A percentile compares a stretch with the other conserved stretches of the same genome.
phyloP scores from a whole-genome alignment of 768 basidiomycete genomes.

The Phanerochaete carnosa region DNA sequence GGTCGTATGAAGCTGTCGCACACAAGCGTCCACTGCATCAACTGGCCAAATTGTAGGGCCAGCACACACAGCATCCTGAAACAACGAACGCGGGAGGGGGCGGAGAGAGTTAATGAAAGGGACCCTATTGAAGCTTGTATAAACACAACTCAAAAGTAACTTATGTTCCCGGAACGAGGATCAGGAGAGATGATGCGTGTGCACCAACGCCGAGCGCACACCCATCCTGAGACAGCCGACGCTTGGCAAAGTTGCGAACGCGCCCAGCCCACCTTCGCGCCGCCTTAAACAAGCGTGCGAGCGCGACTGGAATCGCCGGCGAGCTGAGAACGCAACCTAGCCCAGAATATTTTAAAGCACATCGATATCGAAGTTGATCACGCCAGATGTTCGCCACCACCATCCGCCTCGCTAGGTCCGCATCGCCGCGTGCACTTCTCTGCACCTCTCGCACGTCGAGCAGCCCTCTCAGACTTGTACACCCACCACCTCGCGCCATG shows the following conservation, averaged over 20 bases:
- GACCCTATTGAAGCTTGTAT: background rate
- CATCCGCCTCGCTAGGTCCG: background rate
- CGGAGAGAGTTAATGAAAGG: background rate
- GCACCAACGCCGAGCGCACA: background rate
- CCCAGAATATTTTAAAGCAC: background rate
- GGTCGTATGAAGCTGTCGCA: background rate
- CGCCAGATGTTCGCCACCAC: conserved; percentile 5
- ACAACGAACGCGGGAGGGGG: background rate
- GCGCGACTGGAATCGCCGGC: no score
- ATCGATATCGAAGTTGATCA: background rate
- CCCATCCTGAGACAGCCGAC: background rate
- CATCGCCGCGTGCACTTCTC: background rate
- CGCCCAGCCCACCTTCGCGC: no score
- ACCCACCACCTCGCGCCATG: conserved; percentile 19
- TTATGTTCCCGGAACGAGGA: background rate
- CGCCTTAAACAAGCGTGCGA: no score
- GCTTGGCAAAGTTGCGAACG: no score
- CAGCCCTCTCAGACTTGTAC: background rate
- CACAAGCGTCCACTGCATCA: background rate
- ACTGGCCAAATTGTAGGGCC: background rate
- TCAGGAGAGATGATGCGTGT: background rate
- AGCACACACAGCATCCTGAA: background rate
- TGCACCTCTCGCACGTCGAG: background rate
- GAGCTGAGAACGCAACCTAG: no score
- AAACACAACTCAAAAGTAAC: background rate